phyloP scores from a whole-genome alignment of 495 filamentous ascomycete genomes.

The Neurospora intermedia region DNA sequence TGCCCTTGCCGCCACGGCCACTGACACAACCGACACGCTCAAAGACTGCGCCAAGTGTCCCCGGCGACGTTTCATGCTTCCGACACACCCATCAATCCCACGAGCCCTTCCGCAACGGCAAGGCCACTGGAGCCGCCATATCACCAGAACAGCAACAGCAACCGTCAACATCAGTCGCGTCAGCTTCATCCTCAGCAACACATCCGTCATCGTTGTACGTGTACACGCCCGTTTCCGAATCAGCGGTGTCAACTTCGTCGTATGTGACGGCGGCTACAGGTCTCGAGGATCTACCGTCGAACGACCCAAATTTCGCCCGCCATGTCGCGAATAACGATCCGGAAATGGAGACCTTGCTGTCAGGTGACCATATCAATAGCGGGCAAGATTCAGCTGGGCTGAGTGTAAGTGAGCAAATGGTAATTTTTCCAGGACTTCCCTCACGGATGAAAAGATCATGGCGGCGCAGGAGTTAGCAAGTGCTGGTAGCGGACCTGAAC shows the following conservation, averaged over 20 bases:
- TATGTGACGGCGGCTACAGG: not conserved
- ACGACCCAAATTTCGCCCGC: not conserved
- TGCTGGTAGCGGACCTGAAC: not conserved
- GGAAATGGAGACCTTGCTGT: not conserved
- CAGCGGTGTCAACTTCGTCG: not conserved
- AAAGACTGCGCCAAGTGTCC: not conserved
- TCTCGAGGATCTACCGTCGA: not conserved
- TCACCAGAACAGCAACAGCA: not conserved
- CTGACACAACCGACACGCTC: not conserved
- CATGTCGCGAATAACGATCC: constrained; percentile 3
- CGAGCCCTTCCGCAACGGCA: not conserved
- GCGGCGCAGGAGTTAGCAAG: not conserved
- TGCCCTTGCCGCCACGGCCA: not conserved
- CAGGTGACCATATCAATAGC: not conserved
- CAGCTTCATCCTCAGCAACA: not conserved
- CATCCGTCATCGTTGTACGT: not conserved
- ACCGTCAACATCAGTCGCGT: not conserved
- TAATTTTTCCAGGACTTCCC: not conserved
- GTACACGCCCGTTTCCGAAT: not conserved
- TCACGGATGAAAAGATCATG: not conserved
- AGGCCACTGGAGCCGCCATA: not conserved
- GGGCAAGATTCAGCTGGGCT: constrained; percentile 1
- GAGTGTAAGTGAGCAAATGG: constrained; percentile 4
- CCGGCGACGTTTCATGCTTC: not conserved
- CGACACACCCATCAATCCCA: not conserved